phyloP scores from a whole-genome alignment of 352 stramenopile genomes.

The Phytophthora crassamura region DNA sequence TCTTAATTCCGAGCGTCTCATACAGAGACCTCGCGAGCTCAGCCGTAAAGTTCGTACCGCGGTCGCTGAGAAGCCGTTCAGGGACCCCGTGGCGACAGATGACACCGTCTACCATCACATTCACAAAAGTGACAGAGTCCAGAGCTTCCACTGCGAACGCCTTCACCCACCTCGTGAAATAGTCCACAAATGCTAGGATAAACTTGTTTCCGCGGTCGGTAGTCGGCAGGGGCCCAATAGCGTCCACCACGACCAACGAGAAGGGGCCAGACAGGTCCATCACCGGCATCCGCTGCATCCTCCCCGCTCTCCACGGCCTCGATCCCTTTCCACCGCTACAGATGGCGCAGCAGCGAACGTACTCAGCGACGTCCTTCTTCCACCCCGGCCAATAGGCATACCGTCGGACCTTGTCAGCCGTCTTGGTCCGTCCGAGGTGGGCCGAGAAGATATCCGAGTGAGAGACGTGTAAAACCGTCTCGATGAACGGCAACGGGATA shows the following conservation, averaged over 20 bases:
- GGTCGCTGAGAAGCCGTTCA: background rate
- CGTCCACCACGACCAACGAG: background rate
- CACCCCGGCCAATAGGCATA: background rate
- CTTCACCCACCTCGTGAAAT: background rate
- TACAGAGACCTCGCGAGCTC: background rate
- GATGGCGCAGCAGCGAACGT: background rate
- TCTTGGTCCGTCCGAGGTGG: background rate
- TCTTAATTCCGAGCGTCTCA: background rate
- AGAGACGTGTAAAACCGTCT: too few species aligned
- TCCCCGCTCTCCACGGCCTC: background rate
- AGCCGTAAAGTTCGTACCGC: background rate
- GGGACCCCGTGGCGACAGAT: background rate
- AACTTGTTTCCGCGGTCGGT: too few species aligned
- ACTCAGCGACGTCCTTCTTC: background rate
- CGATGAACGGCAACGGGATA: too few species aligned
- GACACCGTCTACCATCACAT: background rate
- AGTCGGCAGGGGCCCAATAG: background rate
- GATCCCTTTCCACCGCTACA: background rate
- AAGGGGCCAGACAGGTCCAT: background rate
- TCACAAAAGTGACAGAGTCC: constrained; percentile 1
- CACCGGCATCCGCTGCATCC: constrained; percentile 1
- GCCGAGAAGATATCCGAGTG: too few species aligned
- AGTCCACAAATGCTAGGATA: background rate
- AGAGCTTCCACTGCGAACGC: background rate
- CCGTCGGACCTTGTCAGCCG: background rate